Evolutionary conservation across 148 eudicot genomes (phyloP).

Genomic region (Spergularia marina): DNA sequence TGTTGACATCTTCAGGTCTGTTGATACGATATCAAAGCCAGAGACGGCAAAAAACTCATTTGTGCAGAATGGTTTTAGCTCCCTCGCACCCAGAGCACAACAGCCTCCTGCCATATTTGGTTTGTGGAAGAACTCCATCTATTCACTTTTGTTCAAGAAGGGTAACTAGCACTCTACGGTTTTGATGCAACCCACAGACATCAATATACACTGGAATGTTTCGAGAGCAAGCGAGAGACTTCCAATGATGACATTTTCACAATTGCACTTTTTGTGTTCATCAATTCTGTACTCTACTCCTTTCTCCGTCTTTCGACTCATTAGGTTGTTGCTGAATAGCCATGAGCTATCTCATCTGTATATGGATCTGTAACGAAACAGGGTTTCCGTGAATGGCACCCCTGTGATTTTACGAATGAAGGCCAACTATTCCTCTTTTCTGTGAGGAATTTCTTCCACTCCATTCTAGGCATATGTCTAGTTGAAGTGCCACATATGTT

Average conservation of each 20-base stretch:
- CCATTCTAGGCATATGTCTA: too few species aligned
- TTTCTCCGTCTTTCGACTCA: too few species aligned
- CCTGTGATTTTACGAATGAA: too few species aligned
- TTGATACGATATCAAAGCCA: conserved; percentile 31
- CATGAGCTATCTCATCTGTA: too few species aligned
- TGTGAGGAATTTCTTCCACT: too few species aligned
- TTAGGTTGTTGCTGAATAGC: too few species aligned
- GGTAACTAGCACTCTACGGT: conserved; percentile 16
- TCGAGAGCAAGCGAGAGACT: background rate
- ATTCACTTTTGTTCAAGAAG: conserved; percentile 55
- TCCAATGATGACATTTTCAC: conserved; percentile 7
- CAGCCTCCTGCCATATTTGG: conserved; percentile 45
- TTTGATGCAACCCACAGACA: conserved; percentile 1
- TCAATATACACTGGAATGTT: conserved; percentile 2
- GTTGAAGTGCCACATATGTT: too few species aligned
- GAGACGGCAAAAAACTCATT: conserved; percentile 29
- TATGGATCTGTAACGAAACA: too few species aligned
- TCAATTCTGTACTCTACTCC: background rate
- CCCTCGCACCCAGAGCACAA: conserved; percentile 39
- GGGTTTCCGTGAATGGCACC: too few species aligned
- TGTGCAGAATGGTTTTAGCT: conserved; percentile 33
- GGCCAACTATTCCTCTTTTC: too few species aligned
- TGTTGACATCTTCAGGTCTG: conserved; percentile 28
- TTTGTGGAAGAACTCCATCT: conserved; percentile 51
- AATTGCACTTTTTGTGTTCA: background rate